Evolutionary conservation across 2,329 filamentous ascomycete species (phyloP), one percentile per base, ranked within the genome.

Genomic region (Xylaria polymorpha): DNA sequence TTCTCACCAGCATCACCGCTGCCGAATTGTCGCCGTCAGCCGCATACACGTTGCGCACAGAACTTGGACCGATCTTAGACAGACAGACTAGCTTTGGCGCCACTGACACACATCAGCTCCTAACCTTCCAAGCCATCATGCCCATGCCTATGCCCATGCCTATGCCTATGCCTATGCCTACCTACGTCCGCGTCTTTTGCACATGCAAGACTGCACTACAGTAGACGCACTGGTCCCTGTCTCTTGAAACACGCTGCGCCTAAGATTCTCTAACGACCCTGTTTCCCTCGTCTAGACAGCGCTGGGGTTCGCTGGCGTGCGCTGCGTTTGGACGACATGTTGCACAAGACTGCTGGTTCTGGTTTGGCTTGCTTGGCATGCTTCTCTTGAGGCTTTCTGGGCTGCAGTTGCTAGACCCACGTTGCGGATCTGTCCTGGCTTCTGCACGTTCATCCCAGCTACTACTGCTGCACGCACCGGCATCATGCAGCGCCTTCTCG

Each of bases 401-500:
- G 41, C 66, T 51, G 63, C 35, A 44, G 32, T 59, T 62, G 51
- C 22, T 66, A 57, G 58, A 55, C 48, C 39, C 22, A 61, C 57
- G 48, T 43, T 57, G 15, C 44, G n/a, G 51, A 29, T 50, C 32
- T 44, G 25, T 18, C 53, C 60, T 56, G 50, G 56, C 18, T 53
- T 61, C 46, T 61, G 61, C 32, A 37, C 25, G 32, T 39, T 37
- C 15, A 61, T 59, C 61, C 55, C 46, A 50, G 18, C 50, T 53
- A 32, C 56, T 14, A 35, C 35, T 64, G 50, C 55, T 69, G 69
- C 67, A 66, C 25, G 20, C 43, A 15, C 59, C 66, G 66, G 66
- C 41, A 66, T 61, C 56, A 64, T 69, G 69, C 66, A 64, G 64
- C 43, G 53, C 56, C 58, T 65, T 61, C 48, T 69, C 67, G 61